Conservation (phyloP, 2,329 filamentous ascomycete species). For the Knufia petricola region DNA sequence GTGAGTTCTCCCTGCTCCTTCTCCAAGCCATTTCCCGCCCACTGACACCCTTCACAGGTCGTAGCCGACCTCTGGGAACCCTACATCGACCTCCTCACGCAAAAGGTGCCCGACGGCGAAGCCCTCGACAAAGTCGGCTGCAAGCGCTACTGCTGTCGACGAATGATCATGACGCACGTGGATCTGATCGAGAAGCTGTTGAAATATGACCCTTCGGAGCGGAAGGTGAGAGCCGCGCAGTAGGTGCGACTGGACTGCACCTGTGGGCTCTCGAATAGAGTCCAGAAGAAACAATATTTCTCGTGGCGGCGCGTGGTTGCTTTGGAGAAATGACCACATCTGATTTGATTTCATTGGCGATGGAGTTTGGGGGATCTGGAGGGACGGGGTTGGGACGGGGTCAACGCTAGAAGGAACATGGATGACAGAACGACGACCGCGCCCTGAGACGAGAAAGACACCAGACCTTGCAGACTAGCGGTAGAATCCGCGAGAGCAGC, state of each 20-base stretch:
- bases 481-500: too few relatives aligned
- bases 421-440: too few relatives aligned
- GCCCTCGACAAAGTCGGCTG: slow-evolving; percentile 92
- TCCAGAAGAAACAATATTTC: too few relatives aligned
- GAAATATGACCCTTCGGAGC: slow-evolving; percentile 50
- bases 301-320: too few relatives aligned
- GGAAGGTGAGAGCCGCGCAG: slow-evolving; percentile 22
- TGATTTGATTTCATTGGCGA: too few relatives aligned
- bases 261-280: too few relatives aligned
- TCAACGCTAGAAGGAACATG: too few relatives aligned
- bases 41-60: slow-evolving; percentile 50
- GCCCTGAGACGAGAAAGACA: too few relatives aligned
- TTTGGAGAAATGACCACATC: too few relatives aligned
- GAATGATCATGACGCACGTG: slow-evolving; percentile 99
- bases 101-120: slow-evolving; percentile 67
- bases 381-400: too few relatives aligned
- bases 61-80: slow-evolving; percentile 95
- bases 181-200: slow-evolving; percentile 97
- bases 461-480: too few relatives aligned
- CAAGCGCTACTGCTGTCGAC: slow-evolving; percentile 93
- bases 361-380: too few relatives aligned
- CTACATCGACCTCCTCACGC: slow-evolving; percentile 80
- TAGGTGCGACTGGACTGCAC: background rate
- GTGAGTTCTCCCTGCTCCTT: slow-evolving; percentile 41
- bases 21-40: background rate